phyloP scores from a whole-genome alignment of 2,329 filamentous ascomycete species.

The Helicocarpus griseus region DNA sequence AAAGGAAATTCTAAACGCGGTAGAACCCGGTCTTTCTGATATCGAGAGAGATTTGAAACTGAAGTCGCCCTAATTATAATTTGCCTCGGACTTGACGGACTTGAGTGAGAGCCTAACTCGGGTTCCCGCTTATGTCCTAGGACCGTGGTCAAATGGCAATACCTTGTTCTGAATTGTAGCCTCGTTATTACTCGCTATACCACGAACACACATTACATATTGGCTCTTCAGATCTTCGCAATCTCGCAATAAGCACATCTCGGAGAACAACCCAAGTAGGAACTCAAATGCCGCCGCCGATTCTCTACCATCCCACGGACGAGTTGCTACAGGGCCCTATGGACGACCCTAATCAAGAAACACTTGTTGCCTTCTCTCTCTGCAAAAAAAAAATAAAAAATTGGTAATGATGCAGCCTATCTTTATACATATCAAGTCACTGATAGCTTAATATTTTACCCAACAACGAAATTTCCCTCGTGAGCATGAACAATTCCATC shows the following conservation, averaged over 20 bases:
- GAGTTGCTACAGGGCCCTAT: too few species aligned
- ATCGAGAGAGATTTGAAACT: not conserved
- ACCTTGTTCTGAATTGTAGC: not conserved
- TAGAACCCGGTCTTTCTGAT: constrained; percentile 28
- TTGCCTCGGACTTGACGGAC: not conserved
- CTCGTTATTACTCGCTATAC: not conserved
- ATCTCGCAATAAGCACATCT: not conserved
- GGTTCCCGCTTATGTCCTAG: not conserved
- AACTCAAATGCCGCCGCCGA: not conserved
- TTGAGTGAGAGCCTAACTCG: not conserved
- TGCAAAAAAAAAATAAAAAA: too few species aligned
- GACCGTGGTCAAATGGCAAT: not conserved
- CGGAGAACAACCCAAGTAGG: not conserved
- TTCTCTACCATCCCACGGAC: too few species aligned
- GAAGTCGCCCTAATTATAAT: not conserved
- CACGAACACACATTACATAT: not conserved
- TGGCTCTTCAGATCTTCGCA: not conserved
- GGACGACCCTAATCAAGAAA: too few species aligned
- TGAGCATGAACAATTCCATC: too few species aligned
- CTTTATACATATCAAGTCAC: too few species aligned
- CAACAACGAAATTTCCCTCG: too few species aligned
- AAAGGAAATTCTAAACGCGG: constrained; percentile 50
- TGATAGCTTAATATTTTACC: too few species aligned
- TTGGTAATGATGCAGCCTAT: too few species aligned
- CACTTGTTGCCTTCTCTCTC: too few species aligned